These are phyloP conservation scores for Fraxinus americana DNA, from an alignment of 257 asterid species.

Conservation along the genomic window DNA sequence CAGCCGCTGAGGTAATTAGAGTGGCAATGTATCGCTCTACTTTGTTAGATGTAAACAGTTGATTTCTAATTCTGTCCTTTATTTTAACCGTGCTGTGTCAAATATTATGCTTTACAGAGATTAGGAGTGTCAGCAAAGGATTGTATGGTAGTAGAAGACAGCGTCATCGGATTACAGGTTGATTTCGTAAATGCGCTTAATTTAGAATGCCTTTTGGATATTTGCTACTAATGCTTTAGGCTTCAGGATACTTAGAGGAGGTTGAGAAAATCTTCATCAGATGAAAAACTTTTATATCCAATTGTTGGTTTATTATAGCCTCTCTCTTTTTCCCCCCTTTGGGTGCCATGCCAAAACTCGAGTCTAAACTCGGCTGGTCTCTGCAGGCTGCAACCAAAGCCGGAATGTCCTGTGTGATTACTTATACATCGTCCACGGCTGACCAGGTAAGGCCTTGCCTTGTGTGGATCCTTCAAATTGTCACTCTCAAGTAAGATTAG, in stretches of 20 bases:
- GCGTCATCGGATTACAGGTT: slow-evolving; percentile 98
- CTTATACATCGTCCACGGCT: slow-evolving; percentile 87
- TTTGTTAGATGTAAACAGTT: slow-evolving; percentile 11
- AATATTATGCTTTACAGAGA: slow-evolving; percentile 44
- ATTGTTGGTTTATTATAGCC: too few species aligned
- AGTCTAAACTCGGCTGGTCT: slow-evolving; percentile 1
- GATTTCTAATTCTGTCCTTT: not conserved
- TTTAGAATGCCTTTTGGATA: not conserved
- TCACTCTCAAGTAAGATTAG: not conserved
- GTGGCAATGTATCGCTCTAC: slow-evolving; percentile 4
- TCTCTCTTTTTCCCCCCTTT: too few species aligned
- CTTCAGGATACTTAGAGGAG: too few species aligned
- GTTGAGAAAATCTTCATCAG: too few species aligned
- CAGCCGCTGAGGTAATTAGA: slow-evolving; percentile 72
- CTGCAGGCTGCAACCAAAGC: slow-evolving; percentile 91
- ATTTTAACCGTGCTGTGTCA: slow-evolving; percentile 10
- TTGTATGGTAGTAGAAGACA: slow-evolving; percentile 93
- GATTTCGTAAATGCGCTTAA: not conserved
- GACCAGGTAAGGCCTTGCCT: slow-evolving; percentile 57
- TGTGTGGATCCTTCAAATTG: not conserved
- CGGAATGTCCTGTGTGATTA: slow-evolving; percentile 89
- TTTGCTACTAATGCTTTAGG: not conserved
- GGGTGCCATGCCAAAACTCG: not conserved
- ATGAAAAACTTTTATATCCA: too few species aligned
- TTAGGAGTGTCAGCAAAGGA: slow-evolving; percentile 66